phyloP scores from a whole-genome alignment of 352 stramenopile species.

The Pythium utonaiense region DNA sequence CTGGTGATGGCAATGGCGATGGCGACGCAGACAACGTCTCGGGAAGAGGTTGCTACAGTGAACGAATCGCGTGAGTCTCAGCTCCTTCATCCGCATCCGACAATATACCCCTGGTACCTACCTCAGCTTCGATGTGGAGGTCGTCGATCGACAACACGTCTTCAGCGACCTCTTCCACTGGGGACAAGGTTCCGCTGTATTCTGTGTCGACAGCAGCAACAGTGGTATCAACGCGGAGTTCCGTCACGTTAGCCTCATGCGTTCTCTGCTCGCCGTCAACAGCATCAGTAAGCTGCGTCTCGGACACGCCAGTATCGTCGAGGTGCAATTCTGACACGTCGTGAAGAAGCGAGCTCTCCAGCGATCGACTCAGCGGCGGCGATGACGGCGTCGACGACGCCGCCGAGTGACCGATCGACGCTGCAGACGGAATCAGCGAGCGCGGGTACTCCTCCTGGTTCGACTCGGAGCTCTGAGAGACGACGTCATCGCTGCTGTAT shows the following conservation, averaged over 20 bases:
- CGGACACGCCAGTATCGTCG: slow-evolving; percentile 2
- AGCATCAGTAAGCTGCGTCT: not conserved
- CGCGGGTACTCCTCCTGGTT: slow-evolving; percentile 17
- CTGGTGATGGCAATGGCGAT: too few relatives aligned
- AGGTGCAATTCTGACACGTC: slow-evolving; percentile 7
- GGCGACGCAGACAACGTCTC: too few relatives aligned
- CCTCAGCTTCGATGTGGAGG: slow-evolving; percentile 12
- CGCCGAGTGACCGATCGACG: not conserved
- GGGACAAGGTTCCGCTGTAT: slow-evolving; percentile 8
- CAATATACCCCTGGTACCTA: too few relatives aligned
- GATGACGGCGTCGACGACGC: slow-evolving; percentile 13
- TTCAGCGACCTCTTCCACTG: slow-evolving; percentile 20
- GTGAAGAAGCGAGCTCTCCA: not conserved
- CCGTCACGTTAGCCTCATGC: not conserved
- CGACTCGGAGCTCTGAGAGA: slow-evolving; percentile 19
- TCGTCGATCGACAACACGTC: slow-evolving; percentile 15
- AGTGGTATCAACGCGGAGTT: slow-evolving; percentile 1
- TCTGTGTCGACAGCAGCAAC: not conserved
- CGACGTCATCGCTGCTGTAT: slow-evolving; percentile 21
- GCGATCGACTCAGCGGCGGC: not conserved
- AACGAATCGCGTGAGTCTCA: too few relatives aligned
- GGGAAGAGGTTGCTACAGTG: too few relatives aligned
- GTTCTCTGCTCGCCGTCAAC: not conserved
- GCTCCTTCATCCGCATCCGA: too few relatives aligned
- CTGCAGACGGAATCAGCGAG: not conserved